These are phyloP conservation scores for Neonectria sp. DNA, from an alignment of 2,329 filamentous ascomycete species.

Conservation along the genomic window DNA sequence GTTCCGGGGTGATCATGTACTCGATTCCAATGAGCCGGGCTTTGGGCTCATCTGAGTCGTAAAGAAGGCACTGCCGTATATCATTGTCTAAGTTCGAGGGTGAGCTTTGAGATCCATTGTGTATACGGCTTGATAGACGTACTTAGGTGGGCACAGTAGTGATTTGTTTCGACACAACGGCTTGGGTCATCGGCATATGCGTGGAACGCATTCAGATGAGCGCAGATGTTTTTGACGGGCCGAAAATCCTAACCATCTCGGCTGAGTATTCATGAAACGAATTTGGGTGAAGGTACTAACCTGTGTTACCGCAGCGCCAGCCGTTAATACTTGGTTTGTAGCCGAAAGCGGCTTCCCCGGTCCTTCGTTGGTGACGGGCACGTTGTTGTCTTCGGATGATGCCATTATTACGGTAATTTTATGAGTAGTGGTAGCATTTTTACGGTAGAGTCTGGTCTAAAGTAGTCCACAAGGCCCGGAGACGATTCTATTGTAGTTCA, in stretches of 20 bases:
- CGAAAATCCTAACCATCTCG: slow-evolving; percentile 69
- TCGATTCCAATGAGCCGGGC: slow-evolving; percentile 88
- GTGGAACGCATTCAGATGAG: slow-evolving; percentile 90
- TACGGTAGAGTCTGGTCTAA: slow-evolving; percentile 20
- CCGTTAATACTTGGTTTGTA: slow-evolving; percentile 73
- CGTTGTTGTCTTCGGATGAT: slow-evolving; percentile 16
- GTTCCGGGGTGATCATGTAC: slow-evolving; percentile 83
- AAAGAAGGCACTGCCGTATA: slow-evolving; percentile 87
- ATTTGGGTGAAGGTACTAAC: slow-evolving; percentile 46
- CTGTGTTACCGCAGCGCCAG: slow-evolving; percentile 73
- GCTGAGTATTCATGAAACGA: neutral
- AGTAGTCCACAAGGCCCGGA: neutral
- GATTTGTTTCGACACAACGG: slow-evolving; percentile 82
- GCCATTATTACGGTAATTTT: slow-evolving; percentile 21
- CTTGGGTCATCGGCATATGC: slow-evolving; percentile 81
- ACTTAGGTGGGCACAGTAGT: slow-evolving; percentile 86
- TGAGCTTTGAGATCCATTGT: slow-evolving; percentile 58
- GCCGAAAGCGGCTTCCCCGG: slow-evolving; percentile 65
- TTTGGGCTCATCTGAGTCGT: slow-evolving; percentile 77
- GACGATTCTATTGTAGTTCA: neutral
- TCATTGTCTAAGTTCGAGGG: slow-evolving; percentile 61
- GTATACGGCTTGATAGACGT: neutral
- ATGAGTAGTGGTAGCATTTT: slow-evolving; percentile 27
- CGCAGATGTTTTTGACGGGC: slow-evolving; percentile 82
- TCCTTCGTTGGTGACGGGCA: slow-evolving; percentile 39